A percentile compares a stretch with the other conserved stretches of the same genome.
These are phyloP conservation scores for Phylloporus arenicola DNA, from an alignment of 768 basidiomycete genomes.

Conservation along the genomic window DNA sequence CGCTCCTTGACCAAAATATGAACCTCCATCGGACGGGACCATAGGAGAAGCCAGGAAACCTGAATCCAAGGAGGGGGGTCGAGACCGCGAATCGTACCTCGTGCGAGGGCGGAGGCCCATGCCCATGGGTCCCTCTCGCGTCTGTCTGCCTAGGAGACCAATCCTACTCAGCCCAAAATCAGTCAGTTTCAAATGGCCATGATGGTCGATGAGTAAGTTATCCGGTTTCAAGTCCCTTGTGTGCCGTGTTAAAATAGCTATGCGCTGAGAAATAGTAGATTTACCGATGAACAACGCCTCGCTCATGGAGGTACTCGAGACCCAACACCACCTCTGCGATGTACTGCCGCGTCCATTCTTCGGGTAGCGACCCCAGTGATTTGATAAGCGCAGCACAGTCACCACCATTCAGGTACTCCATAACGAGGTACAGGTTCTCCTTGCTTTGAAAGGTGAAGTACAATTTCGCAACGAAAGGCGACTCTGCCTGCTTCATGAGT, in stretches of 20 bases:
- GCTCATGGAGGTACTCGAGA: constrained; percentile 92
- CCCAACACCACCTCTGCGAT: constrained; percentile 95
- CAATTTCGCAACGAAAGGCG: constrained; percentile 94
- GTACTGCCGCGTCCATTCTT: constrained; percentile 96
- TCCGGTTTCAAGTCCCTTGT: constrained; percentile 94
- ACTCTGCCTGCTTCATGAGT: constrained; percentile 98
- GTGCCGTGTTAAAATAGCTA: not conserved
- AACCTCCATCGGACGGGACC: constrained; percentile 63
- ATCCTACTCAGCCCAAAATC: constrained; percentile 97
- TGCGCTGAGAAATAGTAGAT: constrained; percentile 15
- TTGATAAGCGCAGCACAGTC: constrained; percentile 98
- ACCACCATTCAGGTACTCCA: constrained; percentile 99
- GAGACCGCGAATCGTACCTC: constrained; percentile 61
- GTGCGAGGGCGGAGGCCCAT: constrained; percentile 50
- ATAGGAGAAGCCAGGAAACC: constrained; percentile 75
- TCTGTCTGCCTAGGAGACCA: constrained; percentile 96
- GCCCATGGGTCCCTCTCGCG: constrained; percentile 52
- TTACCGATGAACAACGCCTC: constrained; percentile 95
- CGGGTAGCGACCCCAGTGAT: constrained; percentile 84
- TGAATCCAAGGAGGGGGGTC: constrained; percentile 78
- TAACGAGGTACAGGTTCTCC: constrained; percentile 96
- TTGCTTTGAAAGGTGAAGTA: constrained; percentile 99
- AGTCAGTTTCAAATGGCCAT: constrained; percentile 95
- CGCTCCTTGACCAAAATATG: constrained; percentile 75
- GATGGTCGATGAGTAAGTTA: constrained; percentile 93